Base-by-base conservation (phyloP, 1,284 basidiomycete species). In the Mycena sp. region DNA sequence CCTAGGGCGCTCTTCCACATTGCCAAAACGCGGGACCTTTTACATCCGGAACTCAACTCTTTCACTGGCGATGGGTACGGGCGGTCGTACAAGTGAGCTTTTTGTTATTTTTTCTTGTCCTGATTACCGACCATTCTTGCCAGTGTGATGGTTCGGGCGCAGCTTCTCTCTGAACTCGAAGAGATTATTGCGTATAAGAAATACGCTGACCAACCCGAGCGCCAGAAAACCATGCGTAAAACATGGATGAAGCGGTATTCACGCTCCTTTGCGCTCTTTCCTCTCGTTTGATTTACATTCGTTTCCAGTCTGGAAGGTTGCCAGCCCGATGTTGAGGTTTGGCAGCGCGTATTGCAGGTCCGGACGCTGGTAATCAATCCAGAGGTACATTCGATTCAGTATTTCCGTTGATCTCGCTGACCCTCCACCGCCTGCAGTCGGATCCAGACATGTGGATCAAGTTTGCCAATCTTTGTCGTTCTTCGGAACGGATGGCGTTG, bases 151-250 rank as follows among this genome's bases (percentile, higher is more conserved):
- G 97, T 99, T 67, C 93, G 98, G 14, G 97, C 98, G 1, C 98
- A 99, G 83, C 98, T 99, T 96, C 87, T 99, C 22, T 97, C 97
- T 1, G 98, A 99, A 80, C 87, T 99, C 10, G 98, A 99, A 79
- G 98, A 99, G 80, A 98, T 99, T 76, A 97, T 99, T 72, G 86
- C 92, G 46, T 99, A 98, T 86, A 99, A 99, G 83, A 93, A 96
- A 81, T 91, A 92, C 78, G 93, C 93, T 22, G 96, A 99, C 81
- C 96, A 99, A 76, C 95, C 96, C 2, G 96, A 98, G 75, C 91
- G 96, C 41, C 96, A 96, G 78, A 87, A 86, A 71, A 91, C 89
- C 7, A 96, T 97, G 86, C 88, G 95, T 64, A 94, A 92, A 81
- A 98, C 96, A 0, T 98, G 96, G 96, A 95, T 96, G 91, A 96